phyloP scores from a whole-genome alignment of 768 basidiomycete species.

The Suillus paluster region DNA sequence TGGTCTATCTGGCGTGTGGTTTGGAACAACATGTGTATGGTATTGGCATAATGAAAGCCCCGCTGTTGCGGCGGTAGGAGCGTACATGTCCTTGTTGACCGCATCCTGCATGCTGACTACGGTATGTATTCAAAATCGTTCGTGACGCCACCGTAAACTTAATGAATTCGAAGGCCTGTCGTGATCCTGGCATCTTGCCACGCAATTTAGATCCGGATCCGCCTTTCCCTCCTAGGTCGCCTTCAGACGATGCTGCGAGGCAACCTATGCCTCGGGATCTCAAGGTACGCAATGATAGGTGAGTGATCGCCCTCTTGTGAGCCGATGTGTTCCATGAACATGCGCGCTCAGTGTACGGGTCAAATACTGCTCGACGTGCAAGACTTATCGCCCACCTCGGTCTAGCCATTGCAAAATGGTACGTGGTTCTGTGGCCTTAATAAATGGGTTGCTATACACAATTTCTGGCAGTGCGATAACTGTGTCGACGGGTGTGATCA shows the following conservation, averaged over 20 bases:
- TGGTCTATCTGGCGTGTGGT: constrained; percentile 78
- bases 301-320: constrained; percentile 34
- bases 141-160: constrained; percentile 7
- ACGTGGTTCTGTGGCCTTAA: constrained; percentile 23
- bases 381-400: constrained; percentile 89
- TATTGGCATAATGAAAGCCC: constrained; percentile 85
- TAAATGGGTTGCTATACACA: constrained; percentile 9
- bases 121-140: constrained; percentile 44
- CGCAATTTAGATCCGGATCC: constrained; percentile 86
- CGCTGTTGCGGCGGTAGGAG: constrained; percentile 68
- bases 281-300: constrained; percentile 78
- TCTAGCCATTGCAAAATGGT: constrained; percentile 97
- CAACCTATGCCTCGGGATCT: constrained; percentile 82
- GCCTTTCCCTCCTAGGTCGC: constrained; percentile 66
- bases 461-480: constrained; percentile 78
- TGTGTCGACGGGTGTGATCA: constrained; percentile 97
- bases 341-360: constrained; percentile 69
- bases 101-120: constrained; percentile 79
- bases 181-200: constrained; percentile 89
- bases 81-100: constrained; percentile 66
- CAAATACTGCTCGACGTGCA: constrained; percentile 94
- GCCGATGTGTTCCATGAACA: constrained; percentile 8
- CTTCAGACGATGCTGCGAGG: constrained; percentile 63
- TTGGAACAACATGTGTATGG: constrained; percentile 87
- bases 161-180: constrained; percentile 57